Base-by-base conservation (phyloP, 768 basidiomycete species). In the Podaxis sp. region DNA sequence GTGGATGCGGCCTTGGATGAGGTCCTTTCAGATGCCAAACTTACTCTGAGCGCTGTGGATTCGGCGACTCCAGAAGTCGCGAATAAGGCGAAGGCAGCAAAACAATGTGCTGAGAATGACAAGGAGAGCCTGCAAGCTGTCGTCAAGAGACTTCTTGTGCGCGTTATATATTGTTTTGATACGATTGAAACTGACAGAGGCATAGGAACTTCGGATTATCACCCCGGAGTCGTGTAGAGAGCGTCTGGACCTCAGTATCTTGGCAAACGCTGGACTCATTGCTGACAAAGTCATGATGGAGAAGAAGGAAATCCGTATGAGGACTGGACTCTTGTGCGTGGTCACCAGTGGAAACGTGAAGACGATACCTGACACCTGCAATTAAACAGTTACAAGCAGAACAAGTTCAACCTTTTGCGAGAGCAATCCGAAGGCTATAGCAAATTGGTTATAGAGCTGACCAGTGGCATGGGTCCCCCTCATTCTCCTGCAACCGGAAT, bases 381-480 rank as follows among this genome's bases (percentile, higher is more conserved):
- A 57, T 51, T 46, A 17, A 57, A n/a, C 70, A 96, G 93, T 72
- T 96, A 95, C 79, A 95, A 94, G 74, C 96, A 99, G 74, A 94
- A 94, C 77, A 99, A 98, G 75, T 96, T 96, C 80, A 99, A 98
- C 71, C 84, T 99, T 41, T 84, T 98, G 15, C 90, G 97, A 40
- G 97, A 99, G 77, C 93, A 97, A 69, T 95, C 95, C 0, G 96
- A 98, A 77, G 97, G 97, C 7, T 99, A 94, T 77, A 93, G 93
- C 72, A 95, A 96, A 74, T 85, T 98, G 36, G 85, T 89, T 27
- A 85, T 90, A 9, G 93, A 98, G 69, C 79, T 99, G 41, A 86
- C 87, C 11, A 87, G 87, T 66, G 84, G 83, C 68, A 76, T 95
- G 55, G 93, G 92, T 1, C 86, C 87, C 24, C 76, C 92, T 7